Evolutionary conservation across 768 basidiomycete species (phyloP), one percentile per base, ranked within the genome.

Genomic region (Mycena maculata): DNA sequence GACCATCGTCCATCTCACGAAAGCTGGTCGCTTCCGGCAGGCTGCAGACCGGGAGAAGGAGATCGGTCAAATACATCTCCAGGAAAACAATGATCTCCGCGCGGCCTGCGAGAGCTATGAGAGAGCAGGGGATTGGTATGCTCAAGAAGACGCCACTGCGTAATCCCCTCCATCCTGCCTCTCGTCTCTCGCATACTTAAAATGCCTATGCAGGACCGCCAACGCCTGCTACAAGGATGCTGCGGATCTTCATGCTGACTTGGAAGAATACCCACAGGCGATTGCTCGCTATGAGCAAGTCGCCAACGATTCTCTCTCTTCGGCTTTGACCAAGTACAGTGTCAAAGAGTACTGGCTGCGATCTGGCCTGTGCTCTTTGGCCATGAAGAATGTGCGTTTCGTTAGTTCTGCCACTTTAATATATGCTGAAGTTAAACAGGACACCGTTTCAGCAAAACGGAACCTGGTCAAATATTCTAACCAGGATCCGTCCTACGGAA

Each of bases 21-120:
- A 92, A 70, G 84, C 85, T 30, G 98, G 98, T 56, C 90, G 95
- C 62, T 99, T 99, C 84, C 85, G 98, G 56, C 98, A 99, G 78
- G 98, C 98, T 23, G 98, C 97, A 8, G 98, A 99, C 79, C 84
- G 98, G 73, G 95, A 98, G 85, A 99, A 97, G 81, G 93, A 99
- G 82, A 96, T 98, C 70, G 98, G 90, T 3, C 91, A 94, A 76
- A 95, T 98, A 68, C 91, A 95, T 80, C 86, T 95, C n/a, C 90
- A 93, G 68, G 93, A 95, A 71, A 80, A 84, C 45, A 83, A 89
- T 72, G 93, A 98, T 78, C 81, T 96, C 33, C 86, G 87, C 16
- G 92, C 90, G 72, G 96, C 96, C 59, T 94, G 94, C 74, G 95
- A 98, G 65, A 95, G 94, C 79, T 95, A 90, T 72, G 92, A 91